Base-by-base conservation (phyloP, 2,329 filamentous ascomycete species). In the Fusarium musae region DNA sequence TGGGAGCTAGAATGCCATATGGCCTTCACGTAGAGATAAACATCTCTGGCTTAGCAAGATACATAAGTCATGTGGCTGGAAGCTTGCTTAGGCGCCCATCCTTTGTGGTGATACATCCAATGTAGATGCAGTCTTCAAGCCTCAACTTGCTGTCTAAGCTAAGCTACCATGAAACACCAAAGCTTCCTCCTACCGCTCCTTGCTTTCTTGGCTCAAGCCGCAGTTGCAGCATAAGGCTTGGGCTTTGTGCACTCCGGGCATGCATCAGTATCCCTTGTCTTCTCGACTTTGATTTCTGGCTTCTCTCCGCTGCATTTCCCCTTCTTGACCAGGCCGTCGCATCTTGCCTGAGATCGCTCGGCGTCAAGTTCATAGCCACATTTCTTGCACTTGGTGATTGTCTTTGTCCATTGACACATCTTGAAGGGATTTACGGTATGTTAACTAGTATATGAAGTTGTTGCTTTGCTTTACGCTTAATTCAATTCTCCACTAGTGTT, bases 61-160 rank as follows among this genome's bases (percentile, higher is more conserved):
- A 23, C 23, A 23, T 23, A 23, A 23, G 23, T 23, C 23, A 23
- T 23, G 23, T 23, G 23, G 23, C 23, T 23, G 23, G 23, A 23
- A 23, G 23, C 23, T 23, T 23, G 23, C 23, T 23, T 23, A 23
- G 23, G 23, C 23, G 23, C 23, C 23, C 23, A 23, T 23, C 23
- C 23, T 23, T 23, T 23, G 23, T 23, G 23, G 23, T 23, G 23
- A 23, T 23, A 23, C 23, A 23, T 23, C 23, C 23, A 23, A 36
- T 19, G 17, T 37, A 37, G 40, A 5, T 17, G 2, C 4, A 43
- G 5, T 43, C 2, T 1, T 43, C 3, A 3, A 7, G 7, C 6
- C 5, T 32, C 9, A n/a, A 17, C 32, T 32, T 6, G 0, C 21
- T 32, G 6, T 16, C 21, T 17, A 0, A 3, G 2, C 21, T 49